Base-by-base conservation (phyloP, 2,329 filamentous ascomycete species). In the Colletotrichum lini region DNA sequence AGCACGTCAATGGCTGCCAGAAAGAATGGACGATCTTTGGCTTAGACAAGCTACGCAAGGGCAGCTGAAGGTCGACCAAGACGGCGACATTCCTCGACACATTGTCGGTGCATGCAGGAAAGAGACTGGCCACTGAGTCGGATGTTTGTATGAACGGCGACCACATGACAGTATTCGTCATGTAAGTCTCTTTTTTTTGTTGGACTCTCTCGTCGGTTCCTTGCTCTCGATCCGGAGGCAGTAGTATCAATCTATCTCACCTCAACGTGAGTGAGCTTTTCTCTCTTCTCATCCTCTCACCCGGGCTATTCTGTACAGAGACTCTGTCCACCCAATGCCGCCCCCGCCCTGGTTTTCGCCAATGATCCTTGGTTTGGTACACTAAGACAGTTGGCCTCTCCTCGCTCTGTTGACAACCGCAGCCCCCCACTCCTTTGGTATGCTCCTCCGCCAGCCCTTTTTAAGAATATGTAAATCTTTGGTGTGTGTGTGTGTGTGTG, bases 401-500 rank as follows among this genome's bases (percentile, higher is more conserved):
- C 47, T 40, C 6, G 35, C 9, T 16, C 59, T 30, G n/a, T 47
- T 49, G 10, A 10, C 23, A 47, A 26, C 30, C 30, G 13, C 45
- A 30, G 30, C 57, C 2, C 58, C 58, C 45, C 53, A 15, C n/a
- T 30, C 30, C 15, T 49, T 47, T 62, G 35, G 59, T 62, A 62
- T 62, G n/a, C 59, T 42, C 45, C 59, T 30, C 47, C 59, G 12
- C 21, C 21, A 5, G 15, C 35, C 45, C 12, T 23, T 44, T 15
- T 52, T 62, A 62, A 62, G 47, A 52, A 62, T 62, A 62, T 50
- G 59, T 62, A 62, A 62, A 52, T 52, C 47, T 52, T 44, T 4
- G 49, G 53, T 52, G 42, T 62, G 49, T 62, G n/a, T 30, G 21
- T 38, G 60, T 53, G 57, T 52, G 59, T 67, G 57, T 70, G 57